Percentiles rank a stretch among this genome's conserved stretches.
Evolutionary conservation across 2,329 filamentous ascomycete genomes (phyloP).

Genomic region (Cordyceps farinosa): DNA sequence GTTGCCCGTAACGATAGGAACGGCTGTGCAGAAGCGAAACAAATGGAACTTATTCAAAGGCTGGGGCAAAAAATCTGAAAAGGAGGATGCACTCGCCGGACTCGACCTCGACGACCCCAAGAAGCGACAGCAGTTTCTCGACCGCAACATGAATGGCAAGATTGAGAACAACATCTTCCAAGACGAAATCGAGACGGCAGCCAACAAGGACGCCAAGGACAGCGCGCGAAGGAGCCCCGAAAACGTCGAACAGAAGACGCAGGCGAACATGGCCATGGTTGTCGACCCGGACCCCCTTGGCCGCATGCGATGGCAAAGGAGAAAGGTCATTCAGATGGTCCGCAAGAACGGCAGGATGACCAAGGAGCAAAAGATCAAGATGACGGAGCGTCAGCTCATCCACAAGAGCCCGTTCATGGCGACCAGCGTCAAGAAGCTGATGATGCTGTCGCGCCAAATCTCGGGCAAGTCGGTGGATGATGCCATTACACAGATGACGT

Average conservation of each 20-base stretch:
- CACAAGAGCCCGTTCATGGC: constrained; percentile 69
- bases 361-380: constrained; percentile 63
- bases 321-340: constrained; percentile 76
- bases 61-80: constrained; percentile 31
- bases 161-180: constrained; percentile 61
- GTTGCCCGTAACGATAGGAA: background rate
- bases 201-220: constrained; percentile 38
- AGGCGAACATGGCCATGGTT: constrained; percentile 55
- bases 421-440: constrained; percentile 89
- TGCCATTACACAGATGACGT: constrained; percentile 90
- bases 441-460: constrained; percentile 81
- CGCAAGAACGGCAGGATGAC: constrained; percentile 52
- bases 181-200: constrained; percentile 45
- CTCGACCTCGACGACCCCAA: constrained; percentile 41
- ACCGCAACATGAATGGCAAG: constrained; percentile 38
- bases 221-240: background rate
- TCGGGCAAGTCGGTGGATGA: constrained; percentile 91
- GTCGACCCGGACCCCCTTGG: constrained; percentile 72
- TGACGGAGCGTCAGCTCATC: constrained; percentile 53
- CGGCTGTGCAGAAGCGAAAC: constrained; percentile 34
- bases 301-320: constrained; percentile 74
- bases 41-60: constrained; percentile 41
- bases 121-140: constrained; percentile 40
- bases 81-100: constrained; percentile 28
- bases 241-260: constrained; percentile 28